A percentile compares a stretch with the other conserved stretches of the same genome.
These are phyloP conservation scores for Berberis vulgaris DNA, from an alignment of 164 flowering plant species.

Conservation along the genomic window DNA sequence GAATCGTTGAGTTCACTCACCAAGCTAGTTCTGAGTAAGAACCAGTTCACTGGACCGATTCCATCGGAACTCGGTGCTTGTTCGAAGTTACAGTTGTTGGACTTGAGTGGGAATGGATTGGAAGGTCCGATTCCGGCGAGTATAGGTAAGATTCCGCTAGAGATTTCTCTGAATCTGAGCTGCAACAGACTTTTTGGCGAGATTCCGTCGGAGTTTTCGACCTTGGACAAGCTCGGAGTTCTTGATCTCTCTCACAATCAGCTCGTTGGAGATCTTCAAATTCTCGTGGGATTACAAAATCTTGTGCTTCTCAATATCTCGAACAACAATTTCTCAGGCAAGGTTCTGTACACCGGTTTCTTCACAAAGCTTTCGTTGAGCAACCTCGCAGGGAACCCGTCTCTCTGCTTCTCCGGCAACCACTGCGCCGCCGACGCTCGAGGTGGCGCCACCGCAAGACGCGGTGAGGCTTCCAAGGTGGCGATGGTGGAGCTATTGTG, in stretches of 20 bases:
- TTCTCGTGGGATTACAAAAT: constrained; percentile 47
- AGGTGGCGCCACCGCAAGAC: constrained; percentile 14
- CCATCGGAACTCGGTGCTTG: constrained; percentile 56
- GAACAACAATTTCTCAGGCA: constrained; percentile 59
- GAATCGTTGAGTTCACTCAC: constrained; percentile 60
- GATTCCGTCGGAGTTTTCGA: constrained; percentile 53
- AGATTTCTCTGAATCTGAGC: constrained; percentile 72
- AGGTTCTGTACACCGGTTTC: constrained; percentile 61
- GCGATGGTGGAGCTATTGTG: constrained; percentile 58
- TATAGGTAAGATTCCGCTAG: constrained; percentile 60
- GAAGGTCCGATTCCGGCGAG: constrained; percentile 49
- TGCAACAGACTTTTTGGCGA: constrained; percentile 54
- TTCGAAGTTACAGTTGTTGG: constrained; percentile 60
- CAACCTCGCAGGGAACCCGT: constrained; percentile 47
- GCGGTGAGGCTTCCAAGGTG: constrained; percentile 29
- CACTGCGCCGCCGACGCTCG: constrained; percentile 21
- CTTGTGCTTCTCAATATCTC: constrained; percentile 71
- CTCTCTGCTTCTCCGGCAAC: constrained; percentile 46
- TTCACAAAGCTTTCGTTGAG: constrained; percentile 62
- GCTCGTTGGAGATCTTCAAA: constrained; percentile 52
- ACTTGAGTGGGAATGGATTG: constrained; percentile 46
- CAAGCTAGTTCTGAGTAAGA: constrained; percentile 52
- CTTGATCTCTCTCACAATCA: constrained; percentile 65
- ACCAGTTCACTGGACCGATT: constrained; percentile 52
- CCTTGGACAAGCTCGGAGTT: constrained; percentile 49